Evolutionary conservation across 257 asterid genomes (phyloP), one percentile per base, ranked within the genome.

Genomic region (Ilex aquifolium): DNA sequence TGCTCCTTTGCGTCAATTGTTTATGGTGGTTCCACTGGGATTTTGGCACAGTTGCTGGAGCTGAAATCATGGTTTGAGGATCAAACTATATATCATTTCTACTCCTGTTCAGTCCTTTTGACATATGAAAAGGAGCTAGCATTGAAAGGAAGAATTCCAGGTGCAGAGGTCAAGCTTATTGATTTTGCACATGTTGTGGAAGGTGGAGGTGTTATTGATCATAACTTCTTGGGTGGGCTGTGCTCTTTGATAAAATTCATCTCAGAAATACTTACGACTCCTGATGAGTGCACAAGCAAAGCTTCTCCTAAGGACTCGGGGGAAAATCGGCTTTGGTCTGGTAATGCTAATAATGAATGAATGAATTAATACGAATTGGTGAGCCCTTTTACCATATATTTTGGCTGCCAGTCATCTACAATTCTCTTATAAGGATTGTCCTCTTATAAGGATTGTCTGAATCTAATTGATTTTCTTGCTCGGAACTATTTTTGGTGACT

Each of bases 21-120:
- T 62, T 85, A 82, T 46, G 99, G 99, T 32, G 95, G 96, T 44
- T 75, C 97, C 44, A 64, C 69, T 10, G 97, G 97, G 10, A 79
- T 89, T 67, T 72, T 92, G 36, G 80, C 97, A 0, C 95, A 89
- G 71, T 67, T 92, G 31, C 76, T 83, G 65, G 96, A 89, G 73
- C 65, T 92, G 79, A 91, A 91, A 76, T 72, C 95, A 0, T 91
- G 98, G 96, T 88, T 91, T 67, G 98, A 91, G 83, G 92, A 84
- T 71, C 96, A 91, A 76, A 82, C 95, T 0, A 67, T 57, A 7
- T 88, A 77, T 69, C 96, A 88, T 73, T 88, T 91, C 78, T 88
- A 82, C 63, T 65, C 96, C 9, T 70, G 85, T 74, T 88, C 98
- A 5, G 55, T 91, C 49, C 95, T 82, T 21, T 61, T 91, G 74